Percentiles rank a stretch among this genome's conserved stretches.
phyloP scores from a whole-genome alignment of 2,329 filamentous ascomycete genomes.

The Arthrocladium fulminans region DNA sequence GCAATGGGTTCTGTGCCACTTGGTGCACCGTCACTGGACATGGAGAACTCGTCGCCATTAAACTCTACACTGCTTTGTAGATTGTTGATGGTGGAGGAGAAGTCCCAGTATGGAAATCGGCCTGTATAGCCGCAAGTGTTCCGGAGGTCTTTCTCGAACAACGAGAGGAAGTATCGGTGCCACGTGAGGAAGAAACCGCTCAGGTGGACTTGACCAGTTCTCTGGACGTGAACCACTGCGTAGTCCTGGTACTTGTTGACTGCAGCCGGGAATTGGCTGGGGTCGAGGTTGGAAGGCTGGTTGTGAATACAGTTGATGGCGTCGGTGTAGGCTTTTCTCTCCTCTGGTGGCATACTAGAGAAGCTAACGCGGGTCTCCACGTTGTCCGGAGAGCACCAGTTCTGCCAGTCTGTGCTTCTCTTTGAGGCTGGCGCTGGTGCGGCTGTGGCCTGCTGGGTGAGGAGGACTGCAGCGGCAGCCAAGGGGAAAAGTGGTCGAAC shows the following conservation, averaged over 20 bases:
- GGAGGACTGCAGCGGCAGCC: slow-evolving; percentile 12
- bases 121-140: slow-evolving; percentile 39
- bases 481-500: slow-evolving; percentile 14
- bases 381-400: slow-evolving; percentile 5
- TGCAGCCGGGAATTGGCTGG: slow-evolving; percentile 26
- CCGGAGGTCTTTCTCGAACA: slow-evolving; percentile 37
- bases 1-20: slow-evolving; percentile 17
- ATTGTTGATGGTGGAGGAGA: slow-evolving; percentile 27
- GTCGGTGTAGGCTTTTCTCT: slow-evolving; percentile 28
- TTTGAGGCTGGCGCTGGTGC: not conserved
- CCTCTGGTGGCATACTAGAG: slow-evolving; percentile 17
- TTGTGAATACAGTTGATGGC: slow-evolving; percentile 32
- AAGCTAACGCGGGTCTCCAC: slow-evolving; percentile 19
- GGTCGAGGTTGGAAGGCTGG: slow-evolving; percentile 26
- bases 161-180: slow-evolving; percentile 37
- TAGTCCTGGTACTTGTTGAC: slow-evolving; percentile 33
- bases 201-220: slow-evolving; percentile 30
- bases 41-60: slow-evolving; percentile 31
- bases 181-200: slow-evolving; percentile 35
- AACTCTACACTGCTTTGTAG: slow-evolving; percentile 25
- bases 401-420: not conserved
- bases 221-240: slow-evolving; percentile 32
- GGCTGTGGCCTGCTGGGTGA: slow-evolving; percentile 4
- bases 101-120: slow-evolving; percentile 36
- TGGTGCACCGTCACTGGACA: slow-evolving; percentile 26